Conservation (phyloP, 257 asterid genomes). For the Capsicum baccatum region DNA sequence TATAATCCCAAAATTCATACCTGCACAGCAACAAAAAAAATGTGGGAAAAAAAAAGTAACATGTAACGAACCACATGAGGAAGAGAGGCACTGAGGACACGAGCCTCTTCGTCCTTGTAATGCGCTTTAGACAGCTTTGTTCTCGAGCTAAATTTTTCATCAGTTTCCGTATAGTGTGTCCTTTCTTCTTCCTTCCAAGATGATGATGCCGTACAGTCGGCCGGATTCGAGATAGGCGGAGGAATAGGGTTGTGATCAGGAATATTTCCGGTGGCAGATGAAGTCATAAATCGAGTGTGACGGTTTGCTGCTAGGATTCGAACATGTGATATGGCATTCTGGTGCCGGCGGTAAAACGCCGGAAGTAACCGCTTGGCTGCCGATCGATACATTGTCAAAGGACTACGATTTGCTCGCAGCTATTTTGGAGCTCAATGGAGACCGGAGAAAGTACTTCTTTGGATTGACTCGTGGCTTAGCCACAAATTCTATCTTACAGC, state of each 20-base stretch:
- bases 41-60: neutral
- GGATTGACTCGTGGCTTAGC: no score
- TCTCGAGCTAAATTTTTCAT: conserved; percentile 45
- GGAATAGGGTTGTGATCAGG: conserved; percentile 45
- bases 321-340: conserved; percentile 30
- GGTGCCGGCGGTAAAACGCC: conserved; percentile 47
- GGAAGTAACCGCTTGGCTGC: conserved; percentile 63
- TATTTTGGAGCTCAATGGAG: conserved; percentile 2
- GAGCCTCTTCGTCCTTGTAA: conserved; percentile 79
- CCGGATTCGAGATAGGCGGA: conserved; percentile 22
- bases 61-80: conserved; percentile 66
- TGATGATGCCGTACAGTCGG: no score
- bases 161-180: conserved; percentile 15
- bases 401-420: neutral
- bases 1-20: neutral
- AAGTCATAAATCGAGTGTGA: conserved; percentile 44
- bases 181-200: no score
- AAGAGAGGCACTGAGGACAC: conserved; percentile 82
- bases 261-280: conserved; percentile 45
- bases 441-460: no score
- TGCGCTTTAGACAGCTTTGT: conserved; percentile 50
- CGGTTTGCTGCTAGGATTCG: conserved; percentile 31
- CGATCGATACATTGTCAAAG: conserved; percentile 56
- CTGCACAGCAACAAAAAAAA: neutral
- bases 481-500: no score